Evolutionary conservation across 805 yeast species (phyloP).

Genomic region (Wickerhamiella bombiphila): DNA sequence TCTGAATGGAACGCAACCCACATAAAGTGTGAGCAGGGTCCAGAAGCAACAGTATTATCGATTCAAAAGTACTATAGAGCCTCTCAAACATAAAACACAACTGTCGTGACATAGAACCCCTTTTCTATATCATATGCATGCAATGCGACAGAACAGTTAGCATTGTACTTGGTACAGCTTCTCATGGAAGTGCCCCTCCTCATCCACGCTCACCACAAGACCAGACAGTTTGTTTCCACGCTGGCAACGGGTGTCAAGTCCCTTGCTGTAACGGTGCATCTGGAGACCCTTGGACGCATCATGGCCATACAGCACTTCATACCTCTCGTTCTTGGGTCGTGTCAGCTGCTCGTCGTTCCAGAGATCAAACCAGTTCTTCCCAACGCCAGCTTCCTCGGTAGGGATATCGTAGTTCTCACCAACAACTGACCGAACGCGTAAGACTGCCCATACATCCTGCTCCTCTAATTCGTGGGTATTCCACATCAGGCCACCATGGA

Average conservation of each 20-base stretch:
- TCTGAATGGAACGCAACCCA: no score
- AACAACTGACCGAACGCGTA: constrained; percentile 55
- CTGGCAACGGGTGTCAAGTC: constrained; percentile 73
- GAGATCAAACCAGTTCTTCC: constrained; percentile 42
- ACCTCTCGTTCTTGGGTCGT: constrained; percentile 18
- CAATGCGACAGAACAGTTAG: no score
- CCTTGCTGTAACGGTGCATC: constrained; percentile 50
- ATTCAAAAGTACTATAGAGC: neutral
- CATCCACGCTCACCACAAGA: constrained; percentile 29
- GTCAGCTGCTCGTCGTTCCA: constrained; percentile 34
- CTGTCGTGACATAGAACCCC: no score
- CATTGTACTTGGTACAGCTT: constrained; percentile 22
- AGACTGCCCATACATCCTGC: constrained; percentile 47
- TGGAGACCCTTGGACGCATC: constrained; percentile 70
- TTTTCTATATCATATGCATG: no score
- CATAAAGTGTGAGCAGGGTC: no score
- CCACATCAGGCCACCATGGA: constrained; percentile 76
- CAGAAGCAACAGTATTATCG: no score
- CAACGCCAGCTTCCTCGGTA: constrained; percentile 31
- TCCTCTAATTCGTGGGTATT: constrained; percentile 34
- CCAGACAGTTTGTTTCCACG: constrained; percentile 60
- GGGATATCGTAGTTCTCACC: constrained; percentile 49
- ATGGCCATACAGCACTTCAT: constrained; percentile 66
- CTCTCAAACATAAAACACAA: neutral
- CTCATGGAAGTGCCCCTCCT: constrained; percentile 18